These are phyloP conservation scores for Rhizopus stolonifer DNA, from an alignment of 371 early-diverging fungal species.

Conservation along the genomic window DNA sequence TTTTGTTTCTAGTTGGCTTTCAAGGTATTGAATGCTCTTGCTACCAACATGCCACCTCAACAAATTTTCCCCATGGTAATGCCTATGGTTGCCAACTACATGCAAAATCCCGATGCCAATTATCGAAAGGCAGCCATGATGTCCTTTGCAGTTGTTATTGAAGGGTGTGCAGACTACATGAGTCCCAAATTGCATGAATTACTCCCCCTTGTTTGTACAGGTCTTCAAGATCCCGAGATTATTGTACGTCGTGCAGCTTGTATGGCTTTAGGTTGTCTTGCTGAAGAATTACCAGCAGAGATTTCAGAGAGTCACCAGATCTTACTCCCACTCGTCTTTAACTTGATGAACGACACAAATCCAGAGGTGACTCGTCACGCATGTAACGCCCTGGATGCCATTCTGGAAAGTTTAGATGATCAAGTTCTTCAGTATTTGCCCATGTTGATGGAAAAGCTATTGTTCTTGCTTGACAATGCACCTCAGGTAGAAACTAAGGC, in stretches of 20 bases:
- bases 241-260: conserved; percentile 87
- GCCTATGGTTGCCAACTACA: conserved; percentile 68
- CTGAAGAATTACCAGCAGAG: conserved; percentile 79
- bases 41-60: conserved; percentile 81
- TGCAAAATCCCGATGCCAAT: conserved; percentile 71
- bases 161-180: conserved; percentile 86
- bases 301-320: conserved; percentile 76
- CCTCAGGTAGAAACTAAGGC: conserved; percentile 64
- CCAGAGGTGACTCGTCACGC: conserved; percentile 76
- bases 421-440: conserved; percentile 81
- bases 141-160: conserved; percentile 81
- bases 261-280: conserved; percentile 81
- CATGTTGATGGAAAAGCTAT: conserved; percentile 76
- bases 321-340: conserved; percentile 81
- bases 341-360: conserved; percentile 74
- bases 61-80: conserved; percentile 83
- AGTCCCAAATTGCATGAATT: conserved; percentile 73
- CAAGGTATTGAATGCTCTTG: conserved; percentile 68
- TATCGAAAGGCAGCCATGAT: conserved; percentile 88
- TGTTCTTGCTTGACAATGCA: conserved; percentile 67
- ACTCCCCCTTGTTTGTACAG: conserved; percentile 69
- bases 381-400: conserved; percentile 83
- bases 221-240: conserved; percentile 77
- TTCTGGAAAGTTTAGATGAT: conserved; percentile 80
- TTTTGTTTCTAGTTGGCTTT: conserved; percentile 46